Percentiles rank a stretch among this genome's conserved stretches.
These are phyloP conservation scores for Yamadazyma nakazawae DNA, from an alignment of 805 yeast species.

Conservation along the genomic window DNA sequence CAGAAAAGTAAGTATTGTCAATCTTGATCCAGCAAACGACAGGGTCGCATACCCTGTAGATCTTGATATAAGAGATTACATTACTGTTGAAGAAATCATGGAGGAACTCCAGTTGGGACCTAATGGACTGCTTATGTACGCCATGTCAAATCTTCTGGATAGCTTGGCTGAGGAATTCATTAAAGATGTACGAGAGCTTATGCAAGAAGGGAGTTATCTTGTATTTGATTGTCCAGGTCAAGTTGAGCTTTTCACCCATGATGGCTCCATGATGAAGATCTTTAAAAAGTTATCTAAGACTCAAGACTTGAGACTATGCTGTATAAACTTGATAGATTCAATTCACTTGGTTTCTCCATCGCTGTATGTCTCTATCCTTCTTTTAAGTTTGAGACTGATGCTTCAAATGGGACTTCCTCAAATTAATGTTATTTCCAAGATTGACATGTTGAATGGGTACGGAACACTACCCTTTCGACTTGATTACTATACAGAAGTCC, in stretches of 20 bases:
- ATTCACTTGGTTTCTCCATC: conserved; percentile 81
- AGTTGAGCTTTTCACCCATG: conserved; percentile 91
- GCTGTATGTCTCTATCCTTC: conserved; percentile 77
- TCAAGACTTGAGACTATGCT: conserved; percentile 72
- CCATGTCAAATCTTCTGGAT: conserved; percentile 73
- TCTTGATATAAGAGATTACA: conserved; percentile 73
- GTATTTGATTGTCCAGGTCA: conserved; percentile 96
- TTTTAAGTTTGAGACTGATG: conserved; percentile 87
- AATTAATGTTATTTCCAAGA: conserved; percentile 86
- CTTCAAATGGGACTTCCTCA: conserved; percentile 90
- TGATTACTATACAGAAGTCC: conserved; percentile 89
- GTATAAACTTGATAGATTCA: conserved; percentile 83
- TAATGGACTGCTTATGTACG: conserved; percentile 87
- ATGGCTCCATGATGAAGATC: conserved; percentile 65
- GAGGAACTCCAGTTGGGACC: conserved; percentile 71
- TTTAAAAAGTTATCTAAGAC: conserved; percentile 54
- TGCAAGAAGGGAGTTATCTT: conserved; percentile 57
- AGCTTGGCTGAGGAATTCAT: conserved; percentile 92
- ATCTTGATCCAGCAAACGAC: conserved; percentile 92
- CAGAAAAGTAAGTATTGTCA: conserved; percentile 76
- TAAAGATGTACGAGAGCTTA: conserved; percentile 67
- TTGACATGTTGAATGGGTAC: conserved; percentile 73
- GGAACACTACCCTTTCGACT: conserved; percentile 80
- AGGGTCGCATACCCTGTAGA: conserved; percentile 59
- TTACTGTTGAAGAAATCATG: conserved; percentile 78